Evolutionary conservation across 169 alveolate species (phyloP).

Genomic region (Babesia caballi): DNA sequence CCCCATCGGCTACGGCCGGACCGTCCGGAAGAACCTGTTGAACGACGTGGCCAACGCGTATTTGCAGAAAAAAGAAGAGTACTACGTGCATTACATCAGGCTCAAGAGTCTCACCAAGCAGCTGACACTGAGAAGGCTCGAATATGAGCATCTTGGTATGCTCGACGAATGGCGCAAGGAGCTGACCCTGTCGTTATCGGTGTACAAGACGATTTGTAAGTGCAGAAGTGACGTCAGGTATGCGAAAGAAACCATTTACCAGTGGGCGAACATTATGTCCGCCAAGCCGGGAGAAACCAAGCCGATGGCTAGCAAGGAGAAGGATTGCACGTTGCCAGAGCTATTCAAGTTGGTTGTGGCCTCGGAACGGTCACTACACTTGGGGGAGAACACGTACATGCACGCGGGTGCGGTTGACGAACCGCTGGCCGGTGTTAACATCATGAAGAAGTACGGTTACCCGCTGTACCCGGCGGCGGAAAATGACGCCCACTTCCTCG

Average conservation of each 20-base stretch:
- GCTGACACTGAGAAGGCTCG: neutral
- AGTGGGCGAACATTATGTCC: neutral
- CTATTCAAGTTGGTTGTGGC: constrained; percentile 16
- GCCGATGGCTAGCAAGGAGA: neutral
- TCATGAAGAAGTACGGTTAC: neutral
- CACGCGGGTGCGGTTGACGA: constrained; percentile 7
- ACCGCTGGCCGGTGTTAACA: neutral
- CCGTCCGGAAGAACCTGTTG: neutral
- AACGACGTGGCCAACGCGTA: constrained; percentile 22
- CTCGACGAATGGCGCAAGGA: constrained; percentile 7
- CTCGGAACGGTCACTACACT: neutral
- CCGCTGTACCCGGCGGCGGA: neutral
- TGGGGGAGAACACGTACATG: neutral
- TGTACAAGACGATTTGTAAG: neutral
- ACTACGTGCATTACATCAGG: constrained; percentile 23
- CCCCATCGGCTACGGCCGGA: constrained; percentile 13
- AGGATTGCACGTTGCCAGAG: neutral
- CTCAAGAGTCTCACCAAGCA: constrained; percentile 20
- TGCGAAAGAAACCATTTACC: neutral
- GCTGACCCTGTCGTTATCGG: neutral
- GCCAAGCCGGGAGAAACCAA: neutral
- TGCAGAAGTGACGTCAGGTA: neutral
- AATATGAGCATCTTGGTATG: neutral
- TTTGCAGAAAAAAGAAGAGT: constrained; percentile 31
- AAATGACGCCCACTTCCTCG: neutral